A percentile compares a stretch with the other conserved stretches of the same genome.
Conservation (phyloP, 495 filamentous ascomycete genomes). For the Aspergillus egyptiacus region DNA sequence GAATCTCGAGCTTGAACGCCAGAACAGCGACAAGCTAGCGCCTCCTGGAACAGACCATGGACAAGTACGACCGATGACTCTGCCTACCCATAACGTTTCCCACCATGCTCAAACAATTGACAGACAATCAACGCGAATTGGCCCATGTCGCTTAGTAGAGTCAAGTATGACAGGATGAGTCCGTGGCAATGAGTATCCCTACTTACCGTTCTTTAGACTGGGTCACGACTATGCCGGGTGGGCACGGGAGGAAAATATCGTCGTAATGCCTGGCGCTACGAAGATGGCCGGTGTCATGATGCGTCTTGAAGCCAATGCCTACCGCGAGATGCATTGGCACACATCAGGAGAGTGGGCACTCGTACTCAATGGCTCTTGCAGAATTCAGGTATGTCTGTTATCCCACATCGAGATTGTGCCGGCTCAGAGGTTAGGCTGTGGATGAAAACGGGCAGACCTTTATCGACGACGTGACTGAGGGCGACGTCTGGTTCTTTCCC, state of each 20-base stretch:
- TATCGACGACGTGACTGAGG: constrained; percentile 58
- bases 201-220: constrained; percentile 26
- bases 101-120: background rate
- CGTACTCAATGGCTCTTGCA: constrained; percentile 58
- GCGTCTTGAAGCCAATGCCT: constrained; percentile 59
- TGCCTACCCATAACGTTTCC: background rate
- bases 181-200: background rate
- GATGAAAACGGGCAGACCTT: constrained; percentile 60
- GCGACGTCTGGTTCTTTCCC: constrained; percentile 70
- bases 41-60: constrained; percentile 63
- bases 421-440: constrained; percentile 34
- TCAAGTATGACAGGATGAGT: constrained; percentile 29
- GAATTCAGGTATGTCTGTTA: constrained; percentile 37
- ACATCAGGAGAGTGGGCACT: constrained; percentile 62
- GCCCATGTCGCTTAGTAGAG: constrained; percentile 63
- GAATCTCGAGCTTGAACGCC: constrained; percentile 53
- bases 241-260: constrained; percentile 61
- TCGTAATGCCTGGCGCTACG: constrained; percentile 57
- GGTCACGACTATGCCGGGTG: constrained; percentile 57
- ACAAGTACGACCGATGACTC: background rate
- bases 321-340: constrained; percentile 72
- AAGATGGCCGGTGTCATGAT: constrained; percentile 76
- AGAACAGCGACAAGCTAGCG: constrained; percentile 60
- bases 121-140: constrained; percentile 61
- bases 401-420: background rate